These are phyloP conservation scores for Trichoderma gamsii DNA, from an alignment of 495 filamentous ascomycete species.

Conservation along the genomic window DNA sequence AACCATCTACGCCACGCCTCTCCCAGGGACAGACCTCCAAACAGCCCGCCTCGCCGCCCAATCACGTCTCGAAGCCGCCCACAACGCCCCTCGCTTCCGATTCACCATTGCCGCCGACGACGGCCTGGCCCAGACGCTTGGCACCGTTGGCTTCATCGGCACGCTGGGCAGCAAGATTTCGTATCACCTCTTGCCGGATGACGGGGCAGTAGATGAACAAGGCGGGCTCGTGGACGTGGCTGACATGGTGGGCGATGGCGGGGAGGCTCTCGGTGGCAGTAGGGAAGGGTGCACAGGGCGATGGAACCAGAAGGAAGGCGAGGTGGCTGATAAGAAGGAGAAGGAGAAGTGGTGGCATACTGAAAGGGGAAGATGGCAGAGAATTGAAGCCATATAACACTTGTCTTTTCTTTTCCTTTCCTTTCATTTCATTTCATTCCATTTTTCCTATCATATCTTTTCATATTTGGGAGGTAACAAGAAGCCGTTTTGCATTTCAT, in stretches of 20 bases:
- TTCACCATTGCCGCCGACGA: constrained; percentile 51
- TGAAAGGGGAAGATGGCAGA: constrained; percentile 42
- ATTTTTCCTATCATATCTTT: neutral
- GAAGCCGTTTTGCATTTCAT: no score
- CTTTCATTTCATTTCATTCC: neutral
- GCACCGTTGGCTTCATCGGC: constrained; percentile 55
- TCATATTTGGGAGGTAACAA: neutral
- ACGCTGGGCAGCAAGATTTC: constrained; percentile 46
- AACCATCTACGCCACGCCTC: constrained; percentile 23
- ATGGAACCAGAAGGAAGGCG: constrained; percentile 45
- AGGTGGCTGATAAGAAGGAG: constrained; percentile 40
- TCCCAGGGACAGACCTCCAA: constrained; percentile 40
- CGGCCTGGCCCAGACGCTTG: constrained; percentile 38
- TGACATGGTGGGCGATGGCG: constrained; percentile 43
- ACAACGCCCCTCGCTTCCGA: constrained; percentile 43
- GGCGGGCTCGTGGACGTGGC: constrained; percentile 49
- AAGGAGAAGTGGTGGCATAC: constrained; percentile 45
- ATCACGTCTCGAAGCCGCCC: constrained; percentile 49
- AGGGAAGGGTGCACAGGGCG: constrained; percentile 47
- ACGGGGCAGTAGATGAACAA: constrained; percentile 48
- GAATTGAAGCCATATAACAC: constrained; percentile 28
- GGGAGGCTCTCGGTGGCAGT: constrained; percentile 32
- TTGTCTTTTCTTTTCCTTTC: neutral
- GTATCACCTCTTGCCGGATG: constrained; percentile 55
- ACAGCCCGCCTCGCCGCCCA: constrained; percentile 51